Evolutionary conservation across 805 yeast genomes (phyloP), one percentile per base, ranked within the genome.

Genomic region (Sungouiozyma ichnusensis): DNA sequence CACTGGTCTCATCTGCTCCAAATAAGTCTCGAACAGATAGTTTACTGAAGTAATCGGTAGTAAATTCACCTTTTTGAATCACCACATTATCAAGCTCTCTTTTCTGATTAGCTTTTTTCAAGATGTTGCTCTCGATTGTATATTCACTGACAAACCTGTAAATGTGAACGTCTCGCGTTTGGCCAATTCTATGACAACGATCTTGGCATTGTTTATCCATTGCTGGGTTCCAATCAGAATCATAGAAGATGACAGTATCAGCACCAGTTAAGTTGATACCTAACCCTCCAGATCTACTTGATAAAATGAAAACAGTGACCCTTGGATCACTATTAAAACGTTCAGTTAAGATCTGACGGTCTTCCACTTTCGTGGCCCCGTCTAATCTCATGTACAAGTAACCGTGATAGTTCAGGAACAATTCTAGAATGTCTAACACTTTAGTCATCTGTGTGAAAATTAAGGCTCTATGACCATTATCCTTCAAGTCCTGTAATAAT

Each of bases 181-280:
- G 99, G 5, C 99, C 99, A 60, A 92, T 92, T 69, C 99, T 81
- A 62, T 92, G 99, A 65, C 97, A 92, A 62, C 99, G 79, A 65
- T 92, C 99, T 64, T 92, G 98, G 66, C 98, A 92, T 64, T 92
- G 99, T 58, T 87, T 86, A 62, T 92, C 99, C 97, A 92, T 92
- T 1, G 97, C 95, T 2, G 99, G 99, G 58, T 92, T 92, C 98
- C 98, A 90, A 64, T 90, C 98, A 2, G 96, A 86, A 63, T 92
- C 99, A 61, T 94, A 92, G 65, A 92, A 94, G 6, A 92, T 86
- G 36, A 92, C 99, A 0, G 98, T 92, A 57, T 92, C 99, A 0
- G 99, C 99, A 57, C 97, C 99, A 0, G 98, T 92, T 49, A 92
- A 67, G 57, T 92, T 92, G 60, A 92, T 92, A 59, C 99, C 99